Evolutionary conservation across 495 filamentous ascomycete genomes (phyloP), one percentile per base, ranked within the genome.

Genomic region (Hyaloscypha bicolor): DNA sequence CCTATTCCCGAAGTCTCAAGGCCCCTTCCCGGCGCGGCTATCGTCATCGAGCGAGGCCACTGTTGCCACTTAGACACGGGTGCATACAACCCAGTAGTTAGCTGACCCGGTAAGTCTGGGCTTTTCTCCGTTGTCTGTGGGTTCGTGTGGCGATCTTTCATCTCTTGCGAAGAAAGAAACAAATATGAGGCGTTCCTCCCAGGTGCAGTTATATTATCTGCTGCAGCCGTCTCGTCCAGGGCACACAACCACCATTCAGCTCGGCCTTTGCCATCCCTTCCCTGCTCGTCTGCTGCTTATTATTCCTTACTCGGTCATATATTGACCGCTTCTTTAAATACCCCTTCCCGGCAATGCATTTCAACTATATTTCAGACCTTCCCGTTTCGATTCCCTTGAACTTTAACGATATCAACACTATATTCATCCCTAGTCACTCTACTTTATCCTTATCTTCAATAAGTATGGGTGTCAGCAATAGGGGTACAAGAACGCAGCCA

Each of bases 331-430:
- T 67, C 30, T 42, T 66, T 39, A 22, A 25, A 12, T 21, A 25
- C 45, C 12, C 64, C 51, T 42, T 65, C 60, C 56, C 68, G 60
- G 55, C 64, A 62, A 71, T 71, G 69, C 48, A 42, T 37, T 67
- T 51, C 42, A 65, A 56, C 31, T 19, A 30, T 35, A 29, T 62
- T 62, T 30, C 52, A 68, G 31, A 71, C 69, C 69, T 65, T 68
- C 69, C 62, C 35, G 22, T 59, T 68, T 68, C 58, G 69, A 68
- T 30, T 32, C 21, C 31, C 16, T 42, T 39, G 25, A 51, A 62
- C 19, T 55, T 21, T 19, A 35, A 42, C 45, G 31, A 62, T 21
- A 16, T 31, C 53, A 42, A 33, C 37, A 37, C 60, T 60, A 35
- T 64, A 37, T 19, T 56, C 56, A 51, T 37, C 60, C 63, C n/a